Evolutionary conservation across 139 green algal genomes (phyloP).

Genomic region (Desmodesmus armatus): DNA sequence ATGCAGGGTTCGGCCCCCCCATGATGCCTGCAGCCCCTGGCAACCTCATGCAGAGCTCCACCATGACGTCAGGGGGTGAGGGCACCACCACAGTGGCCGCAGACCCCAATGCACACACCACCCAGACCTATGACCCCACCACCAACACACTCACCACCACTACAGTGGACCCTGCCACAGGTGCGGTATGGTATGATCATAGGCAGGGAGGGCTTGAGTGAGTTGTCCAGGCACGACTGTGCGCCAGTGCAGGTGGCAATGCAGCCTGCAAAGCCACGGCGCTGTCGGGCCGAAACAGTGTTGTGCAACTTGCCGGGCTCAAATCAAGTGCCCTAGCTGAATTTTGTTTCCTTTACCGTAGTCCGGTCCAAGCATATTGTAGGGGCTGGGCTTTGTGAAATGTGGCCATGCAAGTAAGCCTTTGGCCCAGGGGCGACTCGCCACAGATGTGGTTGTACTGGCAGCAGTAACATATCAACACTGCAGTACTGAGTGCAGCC

Average conservation of each 20-base stretch:
- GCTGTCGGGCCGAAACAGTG: too few relatives aligned
- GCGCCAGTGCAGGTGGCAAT: background rate
- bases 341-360: too few relatives aligned
- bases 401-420: too few relatives aligned
- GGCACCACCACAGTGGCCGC: background rate
- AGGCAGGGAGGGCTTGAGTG: background rate
- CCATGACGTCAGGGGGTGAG: background rate
- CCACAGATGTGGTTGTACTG: too few relatives aligned
- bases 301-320: too few relatives aligned
- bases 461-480: too few relatives aligned
- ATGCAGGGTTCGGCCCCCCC: too few relatives aligned
- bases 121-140: background rate
- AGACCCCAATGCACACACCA: constrained; percentile 12
- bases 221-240: background rate
- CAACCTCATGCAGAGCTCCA: constrained; percentile 6
- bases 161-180: constrained; percentile 26
- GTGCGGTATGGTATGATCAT: background rate
- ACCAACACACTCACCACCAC: constrained; percentile 26
- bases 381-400: too few relatives aligned
- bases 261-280: background rate
- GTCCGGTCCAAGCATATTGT: too few relatives aligned
- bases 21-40: background rate
- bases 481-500: too few relatives aligned
- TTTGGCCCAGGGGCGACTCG: too few relatives aligned
- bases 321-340: too few relatives aligned